Conservation (phyloP, 768 basidiomycete genomes). For the Tulasnella sp. region DNA sequence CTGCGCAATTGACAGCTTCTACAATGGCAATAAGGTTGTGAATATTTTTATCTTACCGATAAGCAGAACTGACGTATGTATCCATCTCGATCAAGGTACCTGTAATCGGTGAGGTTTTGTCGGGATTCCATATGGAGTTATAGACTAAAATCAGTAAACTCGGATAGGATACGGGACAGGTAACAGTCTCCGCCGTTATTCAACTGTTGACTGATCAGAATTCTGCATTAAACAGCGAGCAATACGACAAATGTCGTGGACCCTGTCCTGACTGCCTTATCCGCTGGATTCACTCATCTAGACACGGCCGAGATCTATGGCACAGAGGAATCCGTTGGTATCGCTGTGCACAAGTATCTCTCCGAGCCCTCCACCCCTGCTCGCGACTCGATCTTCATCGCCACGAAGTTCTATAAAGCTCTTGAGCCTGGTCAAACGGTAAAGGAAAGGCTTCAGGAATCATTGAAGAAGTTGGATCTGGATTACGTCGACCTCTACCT, state of each 20-base stretch:
- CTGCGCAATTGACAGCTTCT: neutral
- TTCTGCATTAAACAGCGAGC: neutral
- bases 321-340: slow-evolving; percentile 26
- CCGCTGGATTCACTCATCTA: slow-evolving; percentile 24
- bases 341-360: slow-evolving; percentile 23
- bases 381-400: slow-evolving; percentile 27
- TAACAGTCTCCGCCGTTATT: neutral
- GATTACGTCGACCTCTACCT: slow-evolving; percentile 26
- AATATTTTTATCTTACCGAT: too few relatives aligned
- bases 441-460: slow-evolving; percentile 22
- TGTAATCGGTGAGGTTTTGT: too few relatives aligned
- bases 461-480: slow-evolving; percentile 26
- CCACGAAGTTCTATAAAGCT: slow-evolving; percentile 20
- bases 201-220: neutral
- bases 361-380: slow-evolving; percentile 18
- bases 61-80: too few relatives aligned
- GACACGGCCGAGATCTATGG: slow-evolving; percentile 27
- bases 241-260: neutral
- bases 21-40: slow-evolving; percentile 1
- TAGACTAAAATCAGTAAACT: neutral
- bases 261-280: slow-evolving; percentile 20
- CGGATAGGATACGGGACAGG: slow-evolving; percentile 9
- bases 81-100: too few relatives aligned
- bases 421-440: slow-evolving; percentile 20
- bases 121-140: too few relatives aligned